Conservation (phyloP, 148 eudicot genomes). For the Chenopodium album region DNA sequence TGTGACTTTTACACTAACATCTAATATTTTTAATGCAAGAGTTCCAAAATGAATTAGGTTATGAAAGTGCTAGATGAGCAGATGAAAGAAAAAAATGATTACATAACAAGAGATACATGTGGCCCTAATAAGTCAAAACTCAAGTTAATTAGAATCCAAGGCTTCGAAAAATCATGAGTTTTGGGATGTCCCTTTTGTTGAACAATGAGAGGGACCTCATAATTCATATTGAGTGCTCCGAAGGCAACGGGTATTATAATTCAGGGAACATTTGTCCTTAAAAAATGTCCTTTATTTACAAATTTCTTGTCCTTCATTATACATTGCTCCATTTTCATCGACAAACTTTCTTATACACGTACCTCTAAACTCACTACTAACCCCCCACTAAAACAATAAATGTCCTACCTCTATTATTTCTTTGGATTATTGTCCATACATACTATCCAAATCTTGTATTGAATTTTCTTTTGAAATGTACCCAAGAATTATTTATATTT, state of each 20-base stretch:
- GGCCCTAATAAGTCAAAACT: conserved; percentile 1
- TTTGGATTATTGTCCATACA: background rate
- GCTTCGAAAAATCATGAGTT: background rate
- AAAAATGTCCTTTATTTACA: background rate
- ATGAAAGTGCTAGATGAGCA: too few relatives aligned
- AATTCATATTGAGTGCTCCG: conserved; percentile 7
- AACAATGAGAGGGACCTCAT: conserved; percentile 5
- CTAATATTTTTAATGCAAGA: background rate
- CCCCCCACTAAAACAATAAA: background rate
- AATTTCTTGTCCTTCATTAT: background rate
- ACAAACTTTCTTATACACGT: background rate
- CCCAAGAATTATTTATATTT: too few relatives aligned
- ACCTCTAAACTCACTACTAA: background rate
- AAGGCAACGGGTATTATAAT: background rate
- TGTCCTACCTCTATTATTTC: background rate
- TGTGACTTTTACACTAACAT: too few relatives aligned
- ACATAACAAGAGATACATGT: background rate
- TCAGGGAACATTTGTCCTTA: background rate
- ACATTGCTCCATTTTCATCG: background rate
- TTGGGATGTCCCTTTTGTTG: background rate
- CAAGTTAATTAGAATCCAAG: background rate
- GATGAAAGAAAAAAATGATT: too few relatives aligned
- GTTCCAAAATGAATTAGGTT: too few relatives aligned
- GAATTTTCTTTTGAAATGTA: too few relatives aligned
- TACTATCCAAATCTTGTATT: too few relatives aligned